Evolutionary conservation across 1,139 yeast species (phyloP), one percentile per base, ranked within the genome.

Genomic region (Debaryomycetaceae sp.): DNA sequence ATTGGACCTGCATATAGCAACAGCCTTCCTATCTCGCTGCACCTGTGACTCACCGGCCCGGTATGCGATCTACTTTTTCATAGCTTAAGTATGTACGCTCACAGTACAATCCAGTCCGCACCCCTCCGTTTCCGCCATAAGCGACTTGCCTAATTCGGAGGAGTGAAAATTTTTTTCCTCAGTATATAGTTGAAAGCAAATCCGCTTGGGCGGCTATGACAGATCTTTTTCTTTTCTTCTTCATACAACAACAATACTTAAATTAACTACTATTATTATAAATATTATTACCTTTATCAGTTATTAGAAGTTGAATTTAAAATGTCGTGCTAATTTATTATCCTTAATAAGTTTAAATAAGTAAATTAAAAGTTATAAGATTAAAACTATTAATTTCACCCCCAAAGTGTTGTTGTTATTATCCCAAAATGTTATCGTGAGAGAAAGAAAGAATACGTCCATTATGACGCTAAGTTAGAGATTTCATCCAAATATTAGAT

Each of bases 401-500:
- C 32, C 28, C 19, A 33, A 17, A 33, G 19, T n/a, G 38, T 43
- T 41, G 49, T 47, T 47, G 49, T 46, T 47, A 41, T 45, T 47
- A 34, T 30, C 44, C n/a, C 50, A 55, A 53, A 33, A 59, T 59
- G 63, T 53, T 58, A 52, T 42, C 50, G 61, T 56, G 55, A 58
- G 51, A 56, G 49, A 50, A 53, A 42, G 33, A 39, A 44, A 37
- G 18, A 34, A 29, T 32, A 34, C 64, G 65, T 60, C 65, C 64
- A 60, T 26, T 50, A 62, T 62, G 67, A 53, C 65, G 67, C 51
- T 51, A 43, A 30, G 14, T 17, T 30, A n/a, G 26, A 31, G 17
- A 31, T 13, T 37, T 37, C n/a, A 34, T 31, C 30, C 26, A 33
- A 31, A 31, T 17, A 33, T 33, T 28, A 34, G 33, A 13, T 30